Percentiles rank a stretch among this genome's conserved stretches.
Evolutionary conservation across 495 filamentous ascomycete species (phyloP).

Genomic region (Talaromyces proteolyticus): DNA sequence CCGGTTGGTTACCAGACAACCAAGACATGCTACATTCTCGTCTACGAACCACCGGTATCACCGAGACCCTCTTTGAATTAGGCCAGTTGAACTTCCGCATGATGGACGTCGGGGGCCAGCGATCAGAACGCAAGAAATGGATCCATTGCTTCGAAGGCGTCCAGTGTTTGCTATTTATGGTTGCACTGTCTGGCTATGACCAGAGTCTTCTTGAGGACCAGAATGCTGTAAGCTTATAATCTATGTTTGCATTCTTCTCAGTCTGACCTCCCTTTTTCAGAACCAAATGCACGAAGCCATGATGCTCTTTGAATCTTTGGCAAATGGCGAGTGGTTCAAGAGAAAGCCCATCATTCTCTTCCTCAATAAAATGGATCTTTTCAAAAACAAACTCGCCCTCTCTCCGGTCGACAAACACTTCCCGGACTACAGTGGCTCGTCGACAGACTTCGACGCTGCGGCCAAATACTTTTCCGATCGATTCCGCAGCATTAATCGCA

Average conservation of each 20-base stretch:
- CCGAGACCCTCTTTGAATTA: constrained; percentile 92
- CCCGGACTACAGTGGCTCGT: constrained; percentile 73
- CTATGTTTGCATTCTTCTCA: too few relatives aligned
- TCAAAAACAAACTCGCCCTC: constrained; percentile 77
- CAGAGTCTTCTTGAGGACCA: constrained; percentile 97
- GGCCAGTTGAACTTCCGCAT: constrained; percentile 94
- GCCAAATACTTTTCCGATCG: constrained; percentile 86
- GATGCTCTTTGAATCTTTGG: constrained; percentile 96
- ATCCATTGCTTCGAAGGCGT: constrained; percentile 99
- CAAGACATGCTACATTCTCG: constrained; percentile 93
- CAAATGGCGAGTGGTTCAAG: constrained; percentile 96
- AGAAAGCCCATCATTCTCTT: constrained; percentile 95
- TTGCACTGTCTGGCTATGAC: constrained; percentile 94
- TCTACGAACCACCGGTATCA: constrained; percentile 92
- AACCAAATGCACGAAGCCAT: constrained; percentile 99
- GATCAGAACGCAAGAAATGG: constrained; percentile 99
- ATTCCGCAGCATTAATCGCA: constrained; percentile 81
- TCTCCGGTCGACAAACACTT: constrained; percentile 88
- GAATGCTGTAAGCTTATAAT: constrained; percentile 77
- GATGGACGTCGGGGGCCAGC: constrained; percentile 97
- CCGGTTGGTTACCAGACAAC: constrained; percentile 87
- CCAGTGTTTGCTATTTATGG: constrained; percentile 86
- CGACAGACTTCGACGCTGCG: constrained; percentile 52
- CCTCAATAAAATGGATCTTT: constrained; percentile 98
- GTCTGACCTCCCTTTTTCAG: too few relatives aligned